Evolutionary conservation across 441 rosid genomes (phyloP), one percentile per base, ranked within the genome.

Genomic region (Brassica hybrid): DNA sequence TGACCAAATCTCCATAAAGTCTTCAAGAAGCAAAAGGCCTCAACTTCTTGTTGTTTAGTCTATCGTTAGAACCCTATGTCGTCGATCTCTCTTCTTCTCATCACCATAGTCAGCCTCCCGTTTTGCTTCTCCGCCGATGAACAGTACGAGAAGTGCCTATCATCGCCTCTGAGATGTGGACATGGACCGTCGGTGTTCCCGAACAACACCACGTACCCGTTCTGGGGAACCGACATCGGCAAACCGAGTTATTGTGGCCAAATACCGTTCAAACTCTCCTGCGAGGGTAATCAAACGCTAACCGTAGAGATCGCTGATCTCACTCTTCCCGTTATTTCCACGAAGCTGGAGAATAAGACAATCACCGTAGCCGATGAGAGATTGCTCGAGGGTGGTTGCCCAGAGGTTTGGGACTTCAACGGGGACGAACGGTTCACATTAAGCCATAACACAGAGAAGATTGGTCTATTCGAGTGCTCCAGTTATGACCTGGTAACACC

Each of bases 161-260:
- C 6, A 19, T 1, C 7, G 4, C 52, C 60, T 4, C 65, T 45
- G 16, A 41, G 0, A 7, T 84, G 90, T 19, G 86, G 86, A 36
- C 0, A 71, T 30, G 5, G 14, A 21, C 0, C 48, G 3, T 0
- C 0, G 50, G 10, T 79, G 4, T 63, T 14, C 64, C 4, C 32
- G 1, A 73, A 48, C 61, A 73, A 59, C 62, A 19, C 7, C 8
- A 1, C 65, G 0, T 85, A 85, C 65, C 90, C 87, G 27, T 85
- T 87, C 50, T 85, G 88, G 85, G 82, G 78, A 8, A 0, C 2
- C 0, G 4, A 12, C 16, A 13, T 74, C 65, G 13, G 5, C 4
- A 78, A 76, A 14, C 78, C 85, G 6, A 8, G 0, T 0, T 72
- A 11, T 32, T 85, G 86, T 4, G 88, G 87, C 9, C 84, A 7